Evolutionary conservation across 108 stramenopile genomes (phyloP).

Genomic region (Nitzschia palea): DNA sequence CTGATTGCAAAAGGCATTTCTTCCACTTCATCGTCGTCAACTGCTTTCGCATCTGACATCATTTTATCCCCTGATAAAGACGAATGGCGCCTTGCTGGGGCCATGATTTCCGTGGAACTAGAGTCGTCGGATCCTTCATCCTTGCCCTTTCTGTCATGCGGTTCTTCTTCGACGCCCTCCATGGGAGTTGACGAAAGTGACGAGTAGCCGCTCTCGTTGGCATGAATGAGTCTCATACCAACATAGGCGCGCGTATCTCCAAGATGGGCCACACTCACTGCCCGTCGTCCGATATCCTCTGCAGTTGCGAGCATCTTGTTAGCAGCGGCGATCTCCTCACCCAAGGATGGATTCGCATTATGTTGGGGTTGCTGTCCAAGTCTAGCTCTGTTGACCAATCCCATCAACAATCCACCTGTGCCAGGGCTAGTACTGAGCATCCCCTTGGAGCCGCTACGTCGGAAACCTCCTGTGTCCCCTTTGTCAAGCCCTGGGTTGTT

Average conservation of each 20-base stretch:
- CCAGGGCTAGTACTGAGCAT: constrained; percentile 91
- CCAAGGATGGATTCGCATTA: constrained; percentile 27
- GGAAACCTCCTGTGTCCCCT: constrained; percentile 11
- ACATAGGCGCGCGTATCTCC: constrained; percentile 81
- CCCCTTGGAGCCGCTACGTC: constrained; percentile 53
- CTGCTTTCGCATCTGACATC: constrained; percentile 48
- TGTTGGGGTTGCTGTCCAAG: constrained; percentile 16
- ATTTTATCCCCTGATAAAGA: constrained; percentile 34
- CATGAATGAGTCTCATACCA: constrained; percentile 68
- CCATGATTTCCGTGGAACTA: constrained; percentile 48
- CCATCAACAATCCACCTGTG: constrained; percentile 81
- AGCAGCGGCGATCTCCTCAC: constrained; percentile 57
- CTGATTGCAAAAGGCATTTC: constrained; percentile 87
- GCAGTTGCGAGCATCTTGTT: constrained; percentile 78
- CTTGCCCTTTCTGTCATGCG: constrained; percentile 8
- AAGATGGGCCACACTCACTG: constrained; percentile 85
- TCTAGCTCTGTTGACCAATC: constrained; percentile 47
- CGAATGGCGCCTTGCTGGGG: constrained; percentile 29
- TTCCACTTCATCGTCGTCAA: constrained; percentile 64
- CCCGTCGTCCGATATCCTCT: constrained; percentile 86
- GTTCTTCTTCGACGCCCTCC: constrained; percentile 79
- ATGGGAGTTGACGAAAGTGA: constrained; percentile 59
- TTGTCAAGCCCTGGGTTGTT: neutral
- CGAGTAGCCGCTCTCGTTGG: constrained; percentile 50
- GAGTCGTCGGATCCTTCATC: constrained; percentile 39